Evolutionary conservation across 345 rosid species (phyloP).

Genomic region (Camelina laxa): DNA sequence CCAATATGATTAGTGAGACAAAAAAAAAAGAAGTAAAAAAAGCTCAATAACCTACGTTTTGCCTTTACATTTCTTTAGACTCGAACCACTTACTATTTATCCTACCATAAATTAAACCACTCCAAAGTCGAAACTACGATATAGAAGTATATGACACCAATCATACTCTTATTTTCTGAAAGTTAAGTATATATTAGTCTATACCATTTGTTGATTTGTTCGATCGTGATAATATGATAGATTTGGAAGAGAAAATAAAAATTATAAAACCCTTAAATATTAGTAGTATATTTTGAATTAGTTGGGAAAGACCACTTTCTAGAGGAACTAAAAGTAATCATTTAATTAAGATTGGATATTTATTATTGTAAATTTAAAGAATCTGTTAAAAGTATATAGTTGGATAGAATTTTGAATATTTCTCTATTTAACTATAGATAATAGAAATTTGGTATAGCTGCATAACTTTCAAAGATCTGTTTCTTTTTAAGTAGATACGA

Average conservation of each 20-base stretch:
- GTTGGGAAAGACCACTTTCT: background rate
- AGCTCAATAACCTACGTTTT: background rate
- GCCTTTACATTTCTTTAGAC: background rate
- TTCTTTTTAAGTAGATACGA: conserved; percentile 17
- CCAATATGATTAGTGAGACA: background rate
- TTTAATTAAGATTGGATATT: too few species aligned
- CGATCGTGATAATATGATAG: background rate
- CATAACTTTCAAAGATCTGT: conserved; percentile 17
- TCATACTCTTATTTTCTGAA: background rate
- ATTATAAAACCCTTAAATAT: background rate
- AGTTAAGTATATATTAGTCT: background rate
- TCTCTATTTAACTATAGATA: background rate
- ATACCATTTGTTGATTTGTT: background rate
- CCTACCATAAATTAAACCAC: conserved; percentile 7
- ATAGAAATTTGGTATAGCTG: conserved; percentile 23
- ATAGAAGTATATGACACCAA: background rate
- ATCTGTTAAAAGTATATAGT: background rate
- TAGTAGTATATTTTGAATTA: background rate
- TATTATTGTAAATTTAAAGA: too few species aligned
- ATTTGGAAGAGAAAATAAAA: background rate
- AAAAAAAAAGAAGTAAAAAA: background rate
- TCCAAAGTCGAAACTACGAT: background rate
- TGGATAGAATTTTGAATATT: conserved; percentile 13
- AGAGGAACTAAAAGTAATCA: too few species aligned
- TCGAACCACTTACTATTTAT: conserved; percentile 1